These are phyloP conservation scores for Rhododendron henanense DNA, from an alignment of 148 eudicot genomes.

Conservation along the genomic window DNA sequence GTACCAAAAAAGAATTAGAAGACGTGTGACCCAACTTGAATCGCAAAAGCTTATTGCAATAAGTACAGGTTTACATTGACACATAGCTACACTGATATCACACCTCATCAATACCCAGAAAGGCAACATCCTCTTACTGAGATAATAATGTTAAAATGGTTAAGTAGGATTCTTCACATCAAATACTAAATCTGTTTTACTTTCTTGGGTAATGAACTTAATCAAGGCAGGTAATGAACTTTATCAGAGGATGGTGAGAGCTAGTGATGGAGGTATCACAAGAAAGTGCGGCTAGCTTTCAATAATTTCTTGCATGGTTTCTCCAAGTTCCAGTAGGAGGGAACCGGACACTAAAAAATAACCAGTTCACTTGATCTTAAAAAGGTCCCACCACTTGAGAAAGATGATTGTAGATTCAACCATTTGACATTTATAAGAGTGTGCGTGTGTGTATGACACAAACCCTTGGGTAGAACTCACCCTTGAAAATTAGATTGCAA, in stretches of 20 bases:
- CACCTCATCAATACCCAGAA: not conserved
- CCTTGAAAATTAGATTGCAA: not conserved
- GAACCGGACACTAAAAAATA: not conserved
- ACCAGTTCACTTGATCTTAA: not conserved
- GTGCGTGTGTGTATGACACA: not conserved
- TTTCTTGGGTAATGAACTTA: not conserved
- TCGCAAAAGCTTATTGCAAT: not conserved
- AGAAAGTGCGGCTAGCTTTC: not conserved
- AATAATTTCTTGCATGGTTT: not conserved
- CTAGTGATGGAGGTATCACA: not conserved
- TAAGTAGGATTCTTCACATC: constrained; percentile 4
- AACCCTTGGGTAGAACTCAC: not conserved
- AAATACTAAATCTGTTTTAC: not conserved
- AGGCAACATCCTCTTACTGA: not conserved
- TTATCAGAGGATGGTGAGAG: not conserved
- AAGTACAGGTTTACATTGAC: not conserved
- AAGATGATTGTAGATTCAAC: not conserved
- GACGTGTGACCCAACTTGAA: constrained; percentile 4
- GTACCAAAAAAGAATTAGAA: not conserved
- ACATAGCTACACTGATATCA: too few species aligned
- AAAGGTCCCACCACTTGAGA: not conserved
- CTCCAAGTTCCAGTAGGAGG: not conserved
- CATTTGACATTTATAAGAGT: not conserved
- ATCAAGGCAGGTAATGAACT: not conserved
- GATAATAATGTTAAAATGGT: not conserved